Evolutionary conservation across 345 rosid genomes (phyloP).

Genomic region (Eucalyptus tenuipes): DNA sequence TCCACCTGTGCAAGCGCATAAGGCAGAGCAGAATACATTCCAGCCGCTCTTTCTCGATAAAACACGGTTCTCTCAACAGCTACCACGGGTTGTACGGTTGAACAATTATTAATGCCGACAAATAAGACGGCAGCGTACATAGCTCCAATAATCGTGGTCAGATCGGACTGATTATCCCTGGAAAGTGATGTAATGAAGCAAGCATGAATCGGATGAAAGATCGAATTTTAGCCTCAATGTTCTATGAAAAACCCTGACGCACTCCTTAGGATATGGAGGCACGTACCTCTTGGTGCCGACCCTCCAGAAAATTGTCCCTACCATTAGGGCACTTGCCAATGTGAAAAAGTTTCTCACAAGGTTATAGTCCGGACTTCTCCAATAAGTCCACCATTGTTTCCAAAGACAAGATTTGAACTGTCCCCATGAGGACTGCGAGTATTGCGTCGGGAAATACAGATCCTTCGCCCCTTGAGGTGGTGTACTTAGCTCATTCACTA

Average conservation of each 20-base stretch:
- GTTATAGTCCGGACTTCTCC: constrained; percentile 36
- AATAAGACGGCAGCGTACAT: constrained; percentile 60
- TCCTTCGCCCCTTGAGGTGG: constrained; percentile 21
- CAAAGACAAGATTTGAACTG: constrained; percentile 32
- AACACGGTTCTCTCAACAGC: constrained; percentile 64
- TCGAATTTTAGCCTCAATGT: neutral
- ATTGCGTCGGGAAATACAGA: constrained; percentile 12
- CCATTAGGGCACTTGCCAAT: constrained; percentile 10
- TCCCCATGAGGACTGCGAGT: constrained; percentile 18
- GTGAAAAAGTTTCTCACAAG: constrained; percentile 20
- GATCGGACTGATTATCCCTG: constrained; percentile 37
- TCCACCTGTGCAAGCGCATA: constrained; percentile 61
- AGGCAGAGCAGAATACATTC: constrained; percentile 65
- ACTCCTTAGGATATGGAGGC: neutral
- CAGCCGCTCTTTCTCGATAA: constrained; percentile 75
- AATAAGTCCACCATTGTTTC: constrained; percentile 31
- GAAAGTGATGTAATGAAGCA: neutral
- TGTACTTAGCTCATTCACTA: constrained; percentile 12
- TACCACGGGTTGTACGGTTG: constrained; percentile 61
- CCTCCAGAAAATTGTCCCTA: constrained; percentile 23
- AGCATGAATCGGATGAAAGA: neutral
- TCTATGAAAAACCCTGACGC: neutral
- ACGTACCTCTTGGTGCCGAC: constrained; percentile 15
- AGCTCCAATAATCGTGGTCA: constrained; percentile 54
- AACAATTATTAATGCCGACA: constrained; percentile 53